phyloP scores from a whole-genome alignment of 495 filamentous ascomycete species.

The Bacidia gigantensis region DNA sequence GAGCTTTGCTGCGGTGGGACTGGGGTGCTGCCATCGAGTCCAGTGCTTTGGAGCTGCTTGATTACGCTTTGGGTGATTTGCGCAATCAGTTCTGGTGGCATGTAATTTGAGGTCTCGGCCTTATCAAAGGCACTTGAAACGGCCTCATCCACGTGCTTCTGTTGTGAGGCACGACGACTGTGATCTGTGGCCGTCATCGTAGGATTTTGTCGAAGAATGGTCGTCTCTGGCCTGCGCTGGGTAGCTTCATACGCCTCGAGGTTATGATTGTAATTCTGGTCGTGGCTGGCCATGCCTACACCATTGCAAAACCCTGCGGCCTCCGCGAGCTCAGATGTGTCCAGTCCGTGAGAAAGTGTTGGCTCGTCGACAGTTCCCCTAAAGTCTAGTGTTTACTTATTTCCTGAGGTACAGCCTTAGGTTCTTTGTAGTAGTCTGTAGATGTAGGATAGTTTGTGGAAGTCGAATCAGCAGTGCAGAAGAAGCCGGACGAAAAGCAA shows the following conservation, averaged over 20 bases:
- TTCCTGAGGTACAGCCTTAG: neutral
- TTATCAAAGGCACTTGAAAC: slow-evolving; percentile 33
- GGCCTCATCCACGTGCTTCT: slow-evolving; percentile 33
- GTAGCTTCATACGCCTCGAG: neutral
- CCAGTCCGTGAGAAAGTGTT: neutral
- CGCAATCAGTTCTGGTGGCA: slow-evolving; percentile 36
- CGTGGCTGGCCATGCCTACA: neutral
- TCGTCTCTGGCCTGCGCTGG: neutral
- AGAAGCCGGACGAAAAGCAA: neutral
- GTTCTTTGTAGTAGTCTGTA: neutral
- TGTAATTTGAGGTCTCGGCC: slow-evolving; percentile 24
- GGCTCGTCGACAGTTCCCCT: neutral
- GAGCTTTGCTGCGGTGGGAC: slow-evolving; percentile 17
- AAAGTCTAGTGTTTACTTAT: neutral
- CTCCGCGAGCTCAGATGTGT: neutral
- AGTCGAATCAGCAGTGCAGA: slow-evolving; percentile 1
- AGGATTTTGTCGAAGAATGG: neutral
- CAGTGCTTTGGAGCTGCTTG: slow-evolving; percentile 36
- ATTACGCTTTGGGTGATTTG: slow-evolving; percentile 40
- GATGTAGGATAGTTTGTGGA: neutral
- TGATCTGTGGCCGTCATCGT: slow-evolving; percentile 16
- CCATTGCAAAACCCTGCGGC: neutral
- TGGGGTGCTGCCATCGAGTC: slow-evolving; percentile 23
- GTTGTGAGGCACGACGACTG: slow-evolving; percentile 14
- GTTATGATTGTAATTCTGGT: neutral